phyloP scores from a whole-genome alignment of 2,329 filamentous ascomycete species.

The Neospermospora avenae region DNA sequence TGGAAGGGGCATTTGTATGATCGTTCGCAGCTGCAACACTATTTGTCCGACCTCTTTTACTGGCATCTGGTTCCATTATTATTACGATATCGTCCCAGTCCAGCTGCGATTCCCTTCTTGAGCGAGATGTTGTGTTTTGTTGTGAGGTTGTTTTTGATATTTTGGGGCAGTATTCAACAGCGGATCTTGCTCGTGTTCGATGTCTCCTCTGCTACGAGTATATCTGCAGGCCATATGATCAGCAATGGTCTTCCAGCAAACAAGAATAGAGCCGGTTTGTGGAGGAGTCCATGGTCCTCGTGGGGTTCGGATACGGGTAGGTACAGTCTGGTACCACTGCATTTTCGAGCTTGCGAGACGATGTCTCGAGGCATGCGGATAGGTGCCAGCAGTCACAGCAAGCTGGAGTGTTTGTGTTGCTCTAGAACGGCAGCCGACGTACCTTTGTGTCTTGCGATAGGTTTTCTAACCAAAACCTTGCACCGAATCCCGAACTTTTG shows the following conservation, averaged over 20 bases:
- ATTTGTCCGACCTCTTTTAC: conserved; percentile 27
- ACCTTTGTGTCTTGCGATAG: conserved; percentile 25
- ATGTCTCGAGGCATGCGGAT: conserved; percentile 29
- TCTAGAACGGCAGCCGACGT: conserved; percentile 28
- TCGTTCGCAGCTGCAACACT: conserved; percentile 28
- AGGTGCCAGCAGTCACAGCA: conserved; percentile 15
- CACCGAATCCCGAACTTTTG: not conserved
- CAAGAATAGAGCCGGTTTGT: conserved; percentile 16
- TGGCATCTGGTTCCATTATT: conserved; percentile 29
- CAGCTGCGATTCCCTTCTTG: conserved; percentile 21
- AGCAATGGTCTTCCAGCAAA: conserved; percentile 22
- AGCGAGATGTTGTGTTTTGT: conserved; percentile 12
- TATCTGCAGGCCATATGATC: conserved; percentile 25
- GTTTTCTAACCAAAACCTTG: conserved; percentile 14
- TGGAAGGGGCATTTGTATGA: conserved; percentile 21
- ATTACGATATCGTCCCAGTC: conserved; percentile 26
- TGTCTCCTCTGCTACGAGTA: conserved; percentile 10
- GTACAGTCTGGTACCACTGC: conserved; percentile 21
- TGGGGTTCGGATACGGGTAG: conserved; percentile 22
- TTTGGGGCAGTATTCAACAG: conserved; percentile 15
- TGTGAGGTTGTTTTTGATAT: conserved; percentile 6
- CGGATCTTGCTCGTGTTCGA: conserved; percentile 13
- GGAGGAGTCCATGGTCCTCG: conserved; percentile 23
- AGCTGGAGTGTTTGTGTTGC: conserved; percentile 24
- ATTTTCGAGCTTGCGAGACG: conserved; percentile 23